Conservation (phyloP, 805 yeast genomes). For the Candida sonorensis region DNA sequence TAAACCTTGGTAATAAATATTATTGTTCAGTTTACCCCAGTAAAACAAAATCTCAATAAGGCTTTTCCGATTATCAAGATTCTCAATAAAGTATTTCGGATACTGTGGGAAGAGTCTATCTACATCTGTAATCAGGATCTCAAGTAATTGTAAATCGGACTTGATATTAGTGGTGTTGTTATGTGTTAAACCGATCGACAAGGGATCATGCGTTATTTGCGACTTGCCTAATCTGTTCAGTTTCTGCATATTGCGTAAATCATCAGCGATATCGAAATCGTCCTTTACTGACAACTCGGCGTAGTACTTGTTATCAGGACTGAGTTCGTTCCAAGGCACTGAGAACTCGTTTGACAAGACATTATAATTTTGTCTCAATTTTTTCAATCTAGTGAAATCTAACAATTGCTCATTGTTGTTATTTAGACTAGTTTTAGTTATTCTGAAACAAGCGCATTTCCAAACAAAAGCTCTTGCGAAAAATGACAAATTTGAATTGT, state of each 20-base stretch:
- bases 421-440: constrained; percentile 5
- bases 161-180: not conserved
- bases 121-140: constrained; percentile 41
- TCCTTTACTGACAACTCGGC: constrained; percentile 2
- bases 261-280: constrained; percentile 23
- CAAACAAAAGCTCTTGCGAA: constrained; percentile 21
- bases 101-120: constrained; percentile 44
- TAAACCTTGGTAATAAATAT: constrained; percentile 41
- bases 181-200: constrained; percentile 1
- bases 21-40: constrained; percentile 40
- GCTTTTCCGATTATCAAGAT: constrained; percentile 16
- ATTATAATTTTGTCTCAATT: constrained; percentile 15
- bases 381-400: constrained; percentile 11
- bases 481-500: constrained; percentile 3
- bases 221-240: constrained; percentile 10
- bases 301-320: constrained; percentile 18
- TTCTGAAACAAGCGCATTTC: constrained; percentile 13
- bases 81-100: constrained; percentile 25
- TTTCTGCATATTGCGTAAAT: constrained; percentile 7
- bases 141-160: constrained; percentile 34
- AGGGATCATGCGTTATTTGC: constrained; percentile 19
- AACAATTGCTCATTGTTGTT: too few species aligned
- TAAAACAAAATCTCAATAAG: constrained; percentile 38
- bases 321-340: constrained; percentile 30
- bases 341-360: constrained; percentile 17